Evolutionary conservation across 2,329 filamentous ascomycete species (phyloP).

Genomic region (Neonectria ditissima): DNA sequence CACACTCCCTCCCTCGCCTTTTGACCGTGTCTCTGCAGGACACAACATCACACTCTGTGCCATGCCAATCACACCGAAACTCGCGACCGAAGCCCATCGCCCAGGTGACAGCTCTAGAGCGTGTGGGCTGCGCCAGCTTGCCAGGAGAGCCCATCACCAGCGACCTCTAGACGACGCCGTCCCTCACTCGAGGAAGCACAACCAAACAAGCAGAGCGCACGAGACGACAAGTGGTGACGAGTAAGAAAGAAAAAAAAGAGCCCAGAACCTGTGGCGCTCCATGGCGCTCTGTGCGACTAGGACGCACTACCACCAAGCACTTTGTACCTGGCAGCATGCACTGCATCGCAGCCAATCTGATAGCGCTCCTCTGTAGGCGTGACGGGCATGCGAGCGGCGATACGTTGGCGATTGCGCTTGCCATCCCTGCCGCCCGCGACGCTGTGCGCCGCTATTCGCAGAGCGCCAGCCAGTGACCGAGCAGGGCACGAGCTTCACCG

Average conservation of each 20-base stretch:
- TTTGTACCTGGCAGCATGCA: background rate
- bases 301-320: background rate
- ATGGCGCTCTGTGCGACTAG: background rate
- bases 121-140: background rate
- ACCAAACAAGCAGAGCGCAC: background rate
- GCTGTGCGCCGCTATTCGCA: background rate
- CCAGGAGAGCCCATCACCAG: background rate
- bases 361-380: background rate
- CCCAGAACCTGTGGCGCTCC: background rate
- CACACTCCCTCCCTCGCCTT: background rate
- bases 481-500: background rate
- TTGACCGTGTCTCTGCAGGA: background rate
- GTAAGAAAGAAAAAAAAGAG: background rate
- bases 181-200: background rate
- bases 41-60: background rate
- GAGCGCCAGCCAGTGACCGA: background rate
- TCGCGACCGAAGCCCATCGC: background rate
- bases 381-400: background rate
- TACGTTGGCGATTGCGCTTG: background rate
- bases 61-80: background rate
- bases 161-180: too few relatives aligned
- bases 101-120: background rate
- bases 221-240: background rate
- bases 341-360: background rate
- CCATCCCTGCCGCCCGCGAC: background rate